Evolutionary conservation across 2,329 filamentous ascomycete species (phyloP), one percentile per base, ranked within the genome.

Genomic region (Fusarium domesticum): DNA sequence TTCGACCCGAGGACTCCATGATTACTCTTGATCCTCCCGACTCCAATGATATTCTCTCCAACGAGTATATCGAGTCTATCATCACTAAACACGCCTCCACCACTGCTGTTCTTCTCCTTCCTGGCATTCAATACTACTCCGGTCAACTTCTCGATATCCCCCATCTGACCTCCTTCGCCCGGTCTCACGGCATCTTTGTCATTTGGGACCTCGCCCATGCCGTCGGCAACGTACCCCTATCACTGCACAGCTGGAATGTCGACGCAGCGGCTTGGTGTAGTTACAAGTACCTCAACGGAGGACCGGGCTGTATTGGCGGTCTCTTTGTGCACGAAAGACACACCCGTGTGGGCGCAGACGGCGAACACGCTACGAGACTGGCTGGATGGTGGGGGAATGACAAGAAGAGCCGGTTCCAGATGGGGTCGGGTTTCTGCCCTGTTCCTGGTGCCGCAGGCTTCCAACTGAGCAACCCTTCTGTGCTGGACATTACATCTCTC

Each of bases 221-320:
- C 1, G 85, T 77, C 18, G 89, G 89, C 20, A 95, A 95, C 58
- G 85, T 91, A 2, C 80, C 83, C 11, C 66, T 95, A 18, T 67
- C 74, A 33, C 73, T 95, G 20, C 88, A 93, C 65, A 85, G 89
- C 52, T 93, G 89, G 88, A 76, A 85, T 51, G 87, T 92, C 35
- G 89, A 95, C 64, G 92, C 92, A 58, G 88, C 89, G 12, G 85
- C 78, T 19, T 95, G 89, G 89, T 95, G 89, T 64, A 89, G 81
- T 37, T 95, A 93, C 72, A 95, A 95, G 68, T 95, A 95, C 67
- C 75, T 93, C 58, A 93, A 92, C 61, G 80, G 83, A 35, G 89
- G 89, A 0, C 87, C 89, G 0, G 89, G 89, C 5, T 78, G 81
- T 11, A 92, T 91, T 51, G 87, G 80, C 6, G 87, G 84, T 0